Evolutionary conservation across 2,329 filamentous ascomycete genomes (phyloP).

Genomic region (Fusarium domesticum): DNA sequence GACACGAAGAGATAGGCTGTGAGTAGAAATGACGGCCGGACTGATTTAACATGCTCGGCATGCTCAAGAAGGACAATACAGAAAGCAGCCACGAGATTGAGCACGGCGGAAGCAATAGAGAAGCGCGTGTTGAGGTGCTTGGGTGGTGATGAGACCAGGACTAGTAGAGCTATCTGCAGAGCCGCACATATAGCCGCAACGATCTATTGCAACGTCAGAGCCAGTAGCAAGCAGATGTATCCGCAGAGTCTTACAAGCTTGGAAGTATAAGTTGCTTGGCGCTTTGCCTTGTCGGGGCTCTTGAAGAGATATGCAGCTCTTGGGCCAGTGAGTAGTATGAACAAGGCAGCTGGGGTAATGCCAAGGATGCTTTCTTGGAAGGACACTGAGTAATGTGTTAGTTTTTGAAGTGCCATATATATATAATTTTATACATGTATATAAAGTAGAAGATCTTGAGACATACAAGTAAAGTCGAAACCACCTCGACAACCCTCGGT

Average conservation of each 20-base stretch:
- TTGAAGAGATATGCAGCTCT: conserved; percentile 26
- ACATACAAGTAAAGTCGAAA: conserved; percentile 33
- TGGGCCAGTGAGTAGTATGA: conserved; percentile 23
- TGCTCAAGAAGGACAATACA: conserved; percentile 31
- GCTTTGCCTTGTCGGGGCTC: conserved; percentile 24
- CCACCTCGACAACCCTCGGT: conserved; percentile 31
- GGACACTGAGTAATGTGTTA: conserved; percentile 23
- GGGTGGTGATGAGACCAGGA: conserved; percentile 24
- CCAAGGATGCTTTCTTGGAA: conserved; percentile 32
- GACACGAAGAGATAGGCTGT: conserved; percentile 31
- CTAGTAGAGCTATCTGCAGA: conserved; percentile 28
- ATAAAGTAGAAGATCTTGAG: rapidly evolving
- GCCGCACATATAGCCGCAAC: conserved; percentile 22
- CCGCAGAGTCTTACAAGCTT: conserved; percentile 23
- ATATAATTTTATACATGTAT: no score
- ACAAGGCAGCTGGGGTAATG: conserved; percentile 24
- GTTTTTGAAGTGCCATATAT: not conserved
- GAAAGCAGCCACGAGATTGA: conserved; percentile 29
- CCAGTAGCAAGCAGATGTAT: not conserved
- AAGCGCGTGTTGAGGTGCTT: conserved; percentile 27
- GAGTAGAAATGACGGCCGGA: conserved; percentile 33
- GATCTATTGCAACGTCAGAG: conserved; percentile 16
- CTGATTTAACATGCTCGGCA: conserved; percentile 34
- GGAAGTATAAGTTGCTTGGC: conserved; percentile 25
- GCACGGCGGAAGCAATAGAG: conserved; percentile 29